A percentile compares a stretch with the other conserved stretches of the same genome.
These are phyloP conservation scores for Russula earlei DNA, from an alignment of 768 basidiomycete genomes.

Conservation along the genomic window DNA sequence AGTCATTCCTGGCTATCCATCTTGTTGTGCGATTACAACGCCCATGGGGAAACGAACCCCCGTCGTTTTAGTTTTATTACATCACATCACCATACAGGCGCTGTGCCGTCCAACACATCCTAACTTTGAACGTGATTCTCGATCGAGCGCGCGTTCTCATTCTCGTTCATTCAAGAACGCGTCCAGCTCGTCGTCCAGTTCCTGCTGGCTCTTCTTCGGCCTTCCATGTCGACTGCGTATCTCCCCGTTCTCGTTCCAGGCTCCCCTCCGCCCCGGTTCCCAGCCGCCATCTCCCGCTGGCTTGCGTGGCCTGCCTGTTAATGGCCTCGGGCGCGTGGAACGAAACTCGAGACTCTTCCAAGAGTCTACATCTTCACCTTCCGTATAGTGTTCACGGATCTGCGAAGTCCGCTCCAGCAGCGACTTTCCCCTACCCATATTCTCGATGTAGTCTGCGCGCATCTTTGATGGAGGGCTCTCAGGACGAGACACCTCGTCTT, in stretches of 20 bases:
- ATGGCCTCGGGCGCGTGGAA: conserved; percentile 23
- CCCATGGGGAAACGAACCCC: too few species aligned
- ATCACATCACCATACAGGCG: background rate
- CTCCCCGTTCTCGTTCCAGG: conserved; percentile 20
- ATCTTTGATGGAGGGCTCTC: conserved; percentile 47
- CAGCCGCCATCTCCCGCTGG: conserved; percentile 12
- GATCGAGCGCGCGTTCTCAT: background rate
- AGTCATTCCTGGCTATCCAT: background rate
- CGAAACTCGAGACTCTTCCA: conserved; percentile 36
- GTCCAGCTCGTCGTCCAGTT: conserved; percentile 77
- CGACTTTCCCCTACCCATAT: conserved; percentile 31
- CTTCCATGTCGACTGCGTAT: conserved; percentile 28
- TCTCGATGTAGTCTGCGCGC: conserved; percentile 54
- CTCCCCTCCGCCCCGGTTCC: background rate
- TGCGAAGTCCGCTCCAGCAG: conserved; percentile 47
- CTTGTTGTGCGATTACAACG: too few species aligned
- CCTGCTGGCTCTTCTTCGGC: conserved; percentile 55
- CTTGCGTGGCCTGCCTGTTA: conserved; percentile 19
- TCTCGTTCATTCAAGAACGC: conserved; percentile 50
- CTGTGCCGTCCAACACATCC: background rate
- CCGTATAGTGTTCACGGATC: conserved; percentile 32
- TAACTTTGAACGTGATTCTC: background rate
- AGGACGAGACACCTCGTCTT: conserved; percentile 22
- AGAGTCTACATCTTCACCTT: conserved; percentile 21
- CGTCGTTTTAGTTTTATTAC: background rate